Evolutionary conservation across 2,329 filamentous ascomycete species (phyloP).

Genomic region (Hypoxylon sp.): DNA sequence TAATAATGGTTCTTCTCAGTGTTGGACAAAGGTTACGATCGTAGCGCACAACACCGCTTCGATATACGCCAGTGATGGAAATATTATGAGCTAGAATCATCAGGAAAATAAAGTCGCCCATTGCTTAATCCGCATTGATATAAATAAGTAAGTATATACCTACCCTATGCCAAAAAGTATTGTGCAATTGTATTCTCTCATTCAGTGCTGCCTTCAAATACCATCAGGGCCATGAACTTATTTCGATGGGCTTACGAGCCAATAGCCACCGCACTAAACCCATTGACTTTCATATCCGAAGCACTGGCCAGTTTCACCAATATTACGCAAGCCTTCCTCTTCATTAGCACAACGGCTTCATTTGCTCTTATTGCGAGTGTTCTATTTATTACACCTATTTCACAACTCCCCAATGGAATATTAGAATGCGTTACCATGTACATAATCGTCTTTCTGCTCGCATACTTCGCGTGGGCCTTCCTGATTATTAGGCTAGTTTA

Average conservation of each 20-base stretch:
- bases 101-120: no score
- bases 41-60: no score
- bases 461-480: not conserved
- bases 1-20: no score
- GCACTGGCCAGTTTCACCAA: conserved; percentile 1
- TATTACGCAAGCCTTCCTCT: conserved; percentile 3
- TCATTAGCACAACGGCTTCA: not conserved
- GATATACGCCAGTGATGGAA: no score
- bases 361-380: conserved; percentile 4
- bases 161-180: no score
- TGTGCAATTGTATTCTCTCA: no score
- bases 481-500: no score
- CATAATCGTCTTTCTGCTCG: not conserved
- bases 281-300: not conserved
- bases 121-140: no score
- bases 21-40: no score
- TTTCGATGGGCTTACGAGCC: conserved; percentile 1
- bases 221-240: not conserved
- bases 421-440: conserved; percentile 2
- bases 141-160: no score
- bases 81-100: no score
- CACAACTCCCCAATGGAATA: not conserved
- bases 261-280: conserved; percentile 5
- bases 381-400: not conserved
- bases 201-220: not conserved